Conservation (phyloP, 2,329 filamentous ascomycete species). For the Ophiosphaerella korrae region DNA sequence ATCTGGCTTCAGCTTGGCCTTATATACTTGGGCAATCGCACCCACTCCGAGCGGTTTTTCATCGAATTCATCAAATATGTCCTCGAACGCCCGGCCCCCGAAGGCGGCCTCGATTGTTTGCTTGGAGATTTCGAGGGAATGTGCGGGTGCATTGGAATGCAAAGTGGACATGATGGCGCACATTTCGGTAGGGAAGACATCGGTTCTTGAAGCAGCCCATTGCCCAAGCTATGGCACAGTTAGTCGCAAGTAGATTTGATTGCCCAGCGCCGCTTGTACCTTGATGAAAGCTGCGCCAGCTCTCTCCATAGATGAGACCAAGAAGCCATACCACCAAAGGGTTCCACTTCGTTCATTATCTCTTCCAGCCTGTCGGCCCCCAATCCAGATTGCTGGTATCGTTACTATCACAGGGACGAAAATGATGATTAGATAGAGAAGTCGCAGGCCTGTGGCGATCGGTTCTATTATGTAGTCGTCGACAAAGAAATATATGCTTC, state of each 20-base stretch:
- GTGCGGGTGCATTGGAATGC: constrained; percentile 92
- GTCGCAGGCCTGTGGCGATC: constrained; percentile 82
- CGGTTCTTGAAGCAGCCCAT: constrained; percentile 95
- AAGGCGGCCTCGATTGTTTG: constrained; percentile 82
- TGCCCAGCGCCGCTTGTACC: constrained; percentile 51
- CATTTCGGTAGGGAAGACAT: constrained; percentile 94
- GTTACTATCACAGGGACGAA: constrained; percentile 88
- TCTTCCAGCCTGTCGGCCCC: constrained; percentile 63
- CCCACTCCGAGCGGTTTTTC: constrained; percentile 89
- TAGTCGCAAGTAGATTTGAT: constrained; percentile 8
- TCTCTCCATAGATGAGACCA: constrained; percentile 88
- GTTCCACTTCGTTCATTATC: constrained; percentile 81
- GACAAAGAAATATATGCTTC: constrained; percentile 67
- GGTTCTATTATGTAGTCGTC: constrained; percentile 81
- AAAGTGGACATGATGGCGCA: constrained; percentile 92
- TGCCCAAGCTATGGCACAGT: constrained; percentile 74
- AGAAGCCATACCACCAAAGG: constrained; percentile 91
- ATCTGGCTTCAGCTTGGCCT: constrained; percentile 84
- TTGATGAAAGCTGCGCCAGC: constrained; percentile 98
- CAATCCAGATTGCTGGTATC: constrained; percentile 82
- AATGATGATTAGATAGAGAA: constrained; percentile 82
- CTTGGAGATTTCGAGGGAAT: constrained; percentile 81
- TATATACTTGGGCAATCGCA: constrained; percentile 97
- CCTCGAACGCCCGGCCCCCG: constrained; percentile 76
- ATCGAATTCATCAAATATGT: constrained; percentile 96